phyloP scores from a whole-genome alignment of 139 green algal species.

The Diplosphaera chodatii region DNA sequence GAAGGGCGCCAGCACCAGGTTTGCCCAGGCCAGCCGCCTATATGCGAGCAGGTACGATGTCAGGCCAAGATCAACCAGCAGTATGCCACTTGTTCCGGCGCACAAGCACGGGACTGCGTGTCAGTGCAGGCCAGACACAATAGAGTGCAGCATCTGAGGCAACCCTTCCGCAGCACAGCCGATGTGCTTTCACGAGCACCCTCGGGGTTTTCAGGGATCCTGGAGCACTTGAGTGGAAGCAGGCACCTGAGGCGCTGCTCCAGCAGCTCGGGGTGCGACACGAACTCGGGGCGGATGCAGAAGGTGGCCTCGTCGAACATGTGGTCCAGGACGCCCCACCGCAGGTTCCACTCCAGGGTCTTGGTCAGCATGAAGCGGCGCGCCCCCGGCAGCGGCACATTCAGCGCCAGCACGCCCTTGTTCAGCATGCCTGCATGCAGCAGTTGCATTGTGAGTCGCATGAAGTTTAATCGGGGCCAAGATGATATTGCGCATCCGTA shows the following conservation, averaged over 20 bases:
- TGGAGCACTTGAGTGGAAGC: too few relatives aligned
- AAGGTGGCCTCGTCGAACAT: constrained; percentile 86
- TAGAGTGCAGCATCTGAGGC: too few relatives aligned
- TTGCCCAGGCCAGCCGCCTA: constrained; percentile 48
- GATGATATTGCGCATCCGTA: too few relatives aligned
- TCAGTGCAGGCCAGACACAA: too few relatives aligned
- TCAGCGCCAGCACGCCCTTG: constrained; percentile 58
- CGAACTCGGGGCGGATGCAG: constrained; percentile 48
- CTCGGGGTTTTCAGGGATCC: too few relatives aligned
- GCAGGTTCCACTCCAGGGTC: constrained; percentile 92
- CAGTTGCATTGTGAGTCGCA: too few relatives aligned
- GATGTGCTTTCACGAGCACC: too few relatives aligned
- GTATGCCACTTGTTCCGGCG: too few relatives aligned
- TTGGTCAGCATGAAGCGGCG: constrained; percentile 79
- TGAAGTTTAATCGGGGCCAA: too few relatives aligned
- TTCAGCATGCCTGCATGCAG: neutral
- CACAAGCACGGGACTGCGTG: too few relatives aligned
- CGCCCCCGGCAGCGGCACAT: constrained; percentile 41
- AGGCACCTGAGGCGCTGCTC: constrained; percentile 36
- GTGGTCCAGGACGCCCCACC: constrained; percentile 73
- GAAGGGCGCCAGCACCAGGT: constrained; percentile 80
- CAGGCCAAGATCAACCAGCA: too few relatives aligned
- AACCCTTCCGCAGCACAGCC: too few relatives aligned
- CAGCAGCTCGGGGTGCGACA: constrained; percentile 43
- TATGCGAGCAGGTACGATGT: neutral